These are phyloP conservation scores for Proliferodiscus dingleyae DNA, from an alignment of 2,329 filamentous ascomycete genomes.

Conservation along the genomic window DNA sequence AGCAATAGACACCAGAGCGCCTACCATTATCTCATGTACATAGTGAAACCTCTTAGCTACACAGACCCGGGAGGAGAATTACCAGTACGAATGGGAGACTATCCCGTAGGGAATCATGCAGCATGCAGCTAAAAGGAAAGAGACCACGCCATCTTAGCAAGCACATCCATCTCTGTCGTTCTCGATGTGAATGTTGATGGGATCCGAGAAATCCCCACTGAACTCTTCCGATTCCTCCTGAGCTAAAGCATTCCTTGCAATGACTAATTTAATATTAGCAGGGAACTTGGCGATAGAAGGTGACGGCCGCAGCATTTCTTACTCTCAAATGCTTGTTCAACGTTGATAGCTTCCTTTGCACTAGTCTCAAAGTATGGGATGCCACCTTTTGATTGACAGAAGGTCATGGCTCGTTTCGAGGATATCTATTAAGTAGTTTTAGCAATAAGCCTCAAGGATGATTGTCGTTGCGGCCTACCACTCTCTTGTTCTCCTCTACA, in stretches of 20 bases:
- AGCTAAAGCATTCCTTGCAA: conserved; percentile 88
- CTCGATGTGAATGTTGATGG: conserved; percentile 96
- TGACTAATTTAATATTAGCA: conserved; percentile 54
- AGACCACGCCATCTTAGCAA: conserved; percentile 55
- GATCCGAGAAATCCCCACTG: conserved; percentile 93
- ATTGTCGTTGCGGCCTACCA: conserved; percentile 49
- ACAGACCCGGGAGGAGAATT: not conserved
- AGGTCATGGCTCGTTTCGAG: conserved; percentile 92
- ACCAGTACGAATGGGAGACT: not conserved
- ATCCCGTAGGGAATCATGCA: not conserved
- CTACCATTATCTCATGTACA: conserved; percentile 31
- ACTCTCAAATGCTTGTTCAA: conserved; percentile 78
- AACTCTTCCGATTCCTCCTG: conserved; percentile 99
- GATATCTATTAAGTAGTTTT: conserved; percentile 59
- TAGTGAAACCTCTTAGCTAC: not conserved
- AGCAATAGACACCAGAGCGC: conserved; percentile 28
- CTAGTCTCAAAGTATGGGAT: conserved; percentile 99
- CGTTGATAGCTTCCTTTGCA: conserved; percentile 97
- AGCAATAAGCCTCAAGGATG: conserved; percentile 13
- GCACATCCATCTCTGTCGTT: conserved; percentile 89
- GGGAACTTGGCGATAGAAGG: not conserved
- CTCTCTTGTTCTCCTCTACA: conserved; percentile 94
- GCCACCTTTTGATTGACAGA: conserved; percentile 94
- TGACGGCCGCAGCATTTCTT: conserved; percentile 6
- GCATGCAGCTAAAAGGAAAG: conserved; percentile 5